Base-by-base conservation (phyloP, 1,284 basidiomycete species). In the Wolfiporia cocos region DNA sequence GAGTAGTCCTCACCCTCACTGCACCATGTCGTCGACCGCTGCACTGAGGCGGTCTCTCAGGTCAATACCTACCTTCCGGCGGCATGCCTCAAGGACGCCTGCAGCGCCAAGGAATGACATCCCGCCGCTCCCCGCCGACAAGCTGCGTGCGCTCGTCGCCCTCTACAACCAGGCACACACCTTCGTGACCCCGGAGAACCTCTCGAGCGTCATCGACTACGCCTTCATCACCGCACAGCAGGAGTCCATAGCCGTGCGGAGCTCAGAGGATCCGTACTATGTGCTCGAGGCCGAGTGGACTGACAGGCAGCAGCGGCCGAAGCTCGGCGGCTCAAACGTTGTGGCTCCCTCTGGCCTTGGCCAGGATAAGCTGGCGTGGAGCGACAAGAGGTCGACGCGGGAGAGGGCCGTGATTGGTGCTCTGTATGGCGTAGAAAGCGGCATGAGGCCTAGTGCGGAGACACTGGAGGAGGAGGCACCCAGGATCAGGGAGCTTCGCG, bases 151-250 rank as follows among this genome's bases (percentile, higher is more conserved):
- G 4, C 76, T 87, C 49, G 71, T 86, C 45, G 71, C 75, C 7
- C 71, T 87, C 36, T 87, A 87, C 65, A 84, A 87, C 66, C 73
- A 83, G 61, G 63, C 78, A 34, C 72, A 74, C 41, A 64, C 64
- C 3, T 86, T 82, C 65, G 72, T 87, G 47, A 84, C 83, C 7
- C 68, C 67, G n/a, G 78, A 83, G 48, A 85, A 73, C 52, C 73
- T 87, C 30, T 69, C 72, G 18, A 48, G 67, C n/a, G 66, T 64
- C 39, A 86, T 87, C 39, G 80, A 86, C 63, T 57, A 71, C 9
- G 77, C 76, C 1, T 86, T 87, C 52, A 46, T 56, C 22, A 20
- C 48, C 3, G 28, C 20, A n/a, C 24, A 7, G 14, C 5, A 14
- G 24, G 23, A 12, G 15, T 7, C 12, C 7, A 3, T 18, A 4